These are phyloP conservation scores for Zygotorulaspora florentina DNA, from an alignment of 805 yeast species.

Conservation along the genomic window DNA sequence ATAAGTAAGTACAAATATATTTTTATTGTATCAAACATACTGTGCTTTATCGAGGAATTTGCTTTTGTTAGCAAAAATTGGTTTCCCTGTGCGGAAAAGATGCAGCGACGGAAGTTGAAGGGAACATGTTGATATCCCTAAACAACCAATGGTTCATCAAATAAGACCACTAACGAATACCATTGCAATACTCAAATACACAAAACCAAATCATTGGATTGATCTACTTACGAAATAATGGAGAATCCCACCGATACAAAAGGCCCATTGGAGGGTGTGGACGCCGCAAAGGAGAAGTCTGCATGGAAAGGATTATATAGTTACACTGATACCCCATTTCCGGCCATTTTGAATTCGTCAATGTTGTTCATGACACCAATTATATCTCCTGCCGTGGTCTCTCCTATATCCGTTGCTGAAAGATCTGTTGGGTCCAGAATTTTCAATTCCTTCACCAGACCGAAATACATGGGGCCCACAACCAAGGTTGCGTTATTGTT, in stretches of 20 bases:
- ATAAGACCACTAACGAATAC: no score
- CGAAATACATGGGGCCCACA: constrained; percentile 34
- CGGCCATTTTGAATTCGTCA: constrained; percentile 42
- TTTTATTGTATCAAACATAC: not conserved
- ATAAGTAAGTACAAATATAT: not conserved
- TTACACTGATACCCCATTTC: constrained; percentile 42
- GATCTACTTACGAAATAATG: not conserved
- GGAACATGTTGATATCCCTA: no score
- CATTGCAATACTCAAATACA: no score
- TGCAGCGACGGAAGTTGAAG: not conserved
- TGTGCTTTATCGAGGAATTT: no score
- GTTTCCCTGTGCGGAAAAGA: not conserved
- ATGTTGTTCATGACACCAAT: constrained; percentile 39
- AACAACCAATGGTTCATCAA: no score
- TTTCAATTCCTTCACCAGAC: constrained; percentile 15
- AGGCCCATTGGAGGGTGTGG: constrained; percentile 2
- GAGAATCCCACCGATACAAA: constrained; percentile 10
- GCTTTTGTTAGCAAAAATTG: not conserved
- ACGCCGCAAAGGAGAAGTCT: not conserved
- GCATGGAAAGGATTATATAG: constrained; percentile 25
- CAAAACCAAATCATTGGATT: no score
- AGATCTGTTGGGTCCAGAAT: constrained; percentile 7
- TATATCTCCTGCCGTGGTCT: constrained; percentile 30
- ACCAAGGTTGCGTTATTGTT: constrained; percentile 46
- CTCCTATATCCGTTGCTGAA: constrained; percentile 12